Evolutionary conservation across 169 alveolate species (phyloP).

Genomic region (Fabrea salina): DNA sequence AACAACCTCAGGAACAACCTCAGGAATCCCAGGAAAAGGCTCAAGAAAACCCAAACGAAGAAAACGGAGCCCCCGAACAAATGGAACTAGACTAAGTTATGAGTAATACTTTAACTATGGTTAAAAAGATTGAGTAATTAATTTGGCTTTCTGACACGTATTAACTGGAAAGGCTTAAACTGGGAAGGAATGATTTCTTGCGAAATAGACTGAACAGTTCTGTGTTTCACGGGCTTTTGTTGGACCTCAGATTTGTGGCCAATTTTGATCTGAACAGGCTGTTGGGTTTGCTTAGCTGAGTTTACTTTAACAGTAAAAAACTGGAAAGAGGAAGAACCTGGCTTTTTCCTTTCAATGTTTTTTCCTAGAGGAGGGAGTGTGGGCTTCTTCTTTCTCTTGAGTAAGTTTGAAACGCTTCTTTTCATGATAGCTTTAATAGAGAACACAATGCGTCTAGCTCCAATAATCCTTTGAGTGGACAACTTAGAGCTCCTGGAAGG

Average conservation of each 20-base stretch:
- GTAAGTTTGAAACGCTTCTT: not conserved
- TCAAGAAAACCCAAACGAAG: no score
- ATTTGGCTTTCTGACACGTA: slow-evolving; percentile 1
- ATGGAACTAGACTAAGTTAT: no score
- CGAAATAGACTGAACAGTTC: not conserved
- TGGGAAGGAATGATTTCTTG: not conserved
- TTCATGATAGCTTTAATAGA: not conserved
- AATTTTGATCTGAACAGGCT: not conserved
- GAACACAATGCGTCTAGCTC: not conserved
- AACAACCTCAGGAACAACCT: no score
- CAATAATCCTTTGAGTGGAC: not conserved
- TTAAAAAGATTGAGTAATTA: no score
- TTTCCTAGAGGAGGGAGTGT: not conserved
- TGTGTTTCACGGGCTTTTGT: not conserved
- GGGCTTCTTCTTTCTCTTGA: not conserved
- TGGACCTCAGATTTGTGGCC: not conserved
- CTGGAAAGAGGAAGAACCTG: not conserved
- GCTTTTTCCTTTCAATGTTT: not conserved
- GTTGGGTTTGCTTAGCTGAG: not conserved
- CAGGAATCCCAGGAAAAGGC: no score
- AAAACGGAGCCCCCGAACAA: no score
- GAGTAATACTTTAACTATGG: no score
- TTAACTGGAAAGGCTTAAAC: slow-evolving; percentile 16
- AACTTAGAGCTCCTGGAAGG: not conserved
- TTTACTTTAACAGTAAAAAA: not conserved